phyloP scores from a whole-genome alignment of 805 yeast species.

The Hanseniaspora pseudoguilliermondii region DNA sequence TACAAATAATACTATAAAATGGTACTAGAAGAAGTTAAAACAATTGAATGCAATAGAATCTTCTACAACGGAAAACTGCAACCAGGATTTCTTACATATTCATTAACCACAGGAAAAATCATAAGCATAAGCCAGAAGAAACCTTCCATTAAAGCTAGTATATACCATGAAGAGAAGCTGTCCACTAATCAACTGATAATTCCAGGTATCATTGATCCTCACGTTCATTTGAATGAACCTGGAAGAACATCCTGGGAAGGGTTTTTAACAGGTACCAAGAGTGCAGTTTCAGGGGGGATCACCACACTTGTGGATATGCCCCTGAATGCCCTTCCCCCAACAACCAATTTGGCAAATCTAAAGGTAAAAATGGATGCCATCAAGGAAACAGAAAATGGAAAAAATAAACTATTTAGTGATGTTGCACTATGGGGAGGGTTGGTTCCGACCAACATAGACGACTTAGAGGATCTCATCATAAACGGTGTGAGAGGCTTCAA shows the following conservation, averaged over 20 bases:
- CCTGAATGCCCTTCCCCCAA: conserved; percentile 87
- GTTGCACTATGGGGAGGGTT: conserved; percentile 96
- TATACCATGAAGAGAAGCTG: conserved; percentile 28
- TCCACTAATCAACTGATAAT: conserved; percentile 51
- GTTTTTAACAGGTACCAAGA: conserved; percentile 86
- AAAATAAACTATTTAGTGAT: conserved; percentile 78
- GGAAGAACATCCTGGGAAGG: conserved; percentile 99
- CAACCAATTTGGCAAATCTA: conserved; percentile 70
- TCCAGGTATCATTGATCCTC: conserved; percentile 90
- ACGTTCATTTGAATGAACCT: conserved; percentile 90
- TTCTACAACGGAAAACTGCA: conserved; percentile 34
- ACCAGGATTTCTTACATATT: conserved; percentile 57
- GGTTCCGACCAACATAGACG: conserved; percentile 61
- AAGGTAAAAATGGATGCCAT: conserved; percentile 56
- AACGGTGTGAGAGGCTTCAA: conserved; percentile 92
- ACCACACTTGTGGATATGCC: conserved; percentile 96
- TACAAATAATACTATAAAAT: conserved; percentile 22
- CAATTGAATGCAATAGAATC: conserved; percentile 49
- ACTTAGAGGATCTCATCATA: conserved; percentile 60
- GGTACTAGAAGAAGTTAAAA: conserved; percentile 34
- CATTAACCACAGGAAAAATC: conserved; percentile 46
- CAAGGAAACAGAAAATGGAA: conserved; percentile 30
- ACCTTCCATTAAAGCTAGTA: conserved; percentile 29
- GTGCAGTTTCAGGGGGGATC: conserved; percentile 93
- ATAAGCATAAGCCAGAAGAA: conserved; percentile 33